A percentile compares a stretch with the other conserved stretches of the same genome.
These are phyloP conservation scores for Amanita rubescens DNA, from an alignment of 768 basidiomycete species.

Conservation along the genomic window DNA sequence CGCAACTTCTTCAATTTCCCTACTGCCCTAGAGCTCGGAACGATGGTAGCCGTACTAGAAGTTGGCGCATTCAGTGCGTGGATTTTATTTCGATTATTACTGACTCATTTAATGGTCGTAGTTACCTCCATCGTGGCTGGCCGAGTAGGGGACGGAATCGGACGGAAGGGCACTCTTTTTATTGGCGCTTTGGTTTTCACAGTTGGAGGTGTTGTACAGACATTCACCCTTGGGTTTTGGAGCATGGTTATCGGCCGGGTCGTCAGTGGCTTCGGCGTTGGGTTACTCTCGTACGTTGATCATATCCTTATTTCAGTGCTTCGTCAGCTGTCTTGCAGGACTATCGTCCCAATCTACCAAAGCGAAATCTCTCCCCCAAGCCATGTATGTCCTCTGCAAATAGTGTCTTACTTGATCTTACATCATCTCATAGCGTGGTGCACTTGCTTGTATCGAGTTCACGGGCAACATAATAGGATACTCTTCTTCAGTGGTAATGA, in stretches of 20 bases:
- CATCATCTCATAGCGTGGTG: conserved; percentile 54
- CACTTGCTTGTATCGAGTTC: conserved; percentile 92
- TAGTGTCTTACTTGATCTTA: neutral
- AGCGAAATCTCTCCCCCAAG: conserved; percentile 92
- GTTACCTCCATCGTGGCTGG: conserved; percentile 89
- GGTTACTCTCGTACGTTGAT: conserved; percentile 68
- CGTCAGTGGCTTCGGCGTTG: conserved; percentile 84
- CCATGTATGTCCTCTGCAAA: conserved; percentile 48
- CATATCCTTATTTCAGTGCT: neutral
- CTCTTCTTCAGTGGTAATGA: conserved; percentile 69
- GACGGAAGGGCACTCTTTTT: conserved; percentile 79
- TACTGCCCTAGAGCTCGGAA: conserved; percentile 68
- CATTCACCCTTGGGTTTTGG: conserved; percentile 70
- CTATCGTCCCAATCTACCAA: conserved; percentile 94
- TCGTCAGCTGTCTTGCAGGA: conserved; percentile 27
- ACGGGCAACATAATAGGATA: conserved; percentile 92
- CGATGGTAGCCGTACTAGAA: conserved; percentile 94
- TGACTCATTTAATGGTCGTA: conserved; percentile 19
- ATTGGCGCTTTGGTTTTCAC: conserved; percentile 80
- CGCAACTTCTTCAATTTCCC: conserved; percentile 78
- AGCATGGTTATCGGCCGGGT: conserved; percentile 81
- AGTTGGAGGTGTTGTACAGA: conserved; percentile 80
- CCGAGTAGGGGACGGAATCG: conserved; percentile 78
- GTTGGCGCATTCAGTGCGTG: conserved; percentile 83
- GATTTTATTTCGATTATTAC: neutral